Conservation (phyloP, 805 yeast genomes). For the Yarrowia sp. region DNA sequence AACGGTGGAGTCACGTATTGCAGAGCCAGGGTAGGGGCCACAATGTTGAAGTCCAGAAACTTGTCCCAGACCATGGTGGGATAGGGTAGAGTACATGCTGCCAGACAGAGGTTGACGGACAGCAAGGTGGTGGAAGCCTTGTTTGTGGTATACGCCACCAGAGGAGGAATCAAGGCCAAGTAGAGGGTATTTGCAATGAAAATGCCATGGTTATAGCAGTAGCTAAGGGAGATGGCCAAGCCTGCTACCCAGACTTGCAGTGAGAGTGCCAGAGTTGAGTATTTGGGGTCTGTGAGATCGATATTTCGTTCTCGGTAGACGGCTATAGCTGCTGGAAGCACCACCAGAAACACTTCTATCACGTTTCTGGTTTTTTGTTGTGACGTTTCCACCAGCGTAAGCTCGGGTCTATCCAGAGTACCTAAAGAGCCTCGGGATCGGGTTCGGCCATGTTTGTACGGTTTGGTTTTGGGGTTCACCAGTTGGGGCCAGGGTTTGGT, state of each 20-base stretch:
- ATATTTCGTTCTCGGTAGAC: neutral
- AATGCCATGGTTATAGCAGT: neutral
- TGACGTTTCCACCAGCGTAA: neutral
- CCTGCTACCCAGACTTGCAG: constrained; percentile 15
- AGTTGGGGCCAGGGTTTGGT: constrained; percentile 8
- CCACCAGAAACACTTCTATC: constrained; percentile 3
- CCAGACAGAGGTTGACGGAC: constrained; percentile 8
- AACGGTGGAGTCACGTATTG: constrained; percentile 4
- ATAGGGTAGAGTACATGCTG: neutral
- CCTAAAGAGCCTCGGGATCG: neutral
- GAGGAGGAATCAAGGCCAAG: constrained; percentile 13
- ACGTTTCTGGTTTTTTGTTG: constrained; percentile 4
- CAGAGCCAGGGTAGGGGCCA: constrained; percentile 1
- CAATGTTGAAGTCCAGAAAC: constrained; percentile 9
- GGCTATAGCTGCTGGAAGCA: constrained; percentile 14
- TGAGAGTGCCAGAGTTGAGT: neutral
- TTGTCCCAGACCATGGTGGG: neutral
- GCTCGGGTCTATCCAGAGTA: constrained; percentile 2
- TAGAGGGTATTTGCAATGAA: constrained; percentile 1
- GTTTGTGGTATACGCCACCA: constrained; percentile 10
- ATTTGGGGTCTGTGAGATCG: neutral
- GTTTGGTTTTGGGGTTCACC: neutral
- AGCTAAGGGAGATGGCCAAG: neutral
- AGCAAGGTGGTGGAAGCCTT: neutral
- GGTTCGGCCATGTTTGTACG: constrained; percentile 5